Conservation (phyloP, 2,329 filamentous ascomycete species). For the Didymella segeticola region DNA sequence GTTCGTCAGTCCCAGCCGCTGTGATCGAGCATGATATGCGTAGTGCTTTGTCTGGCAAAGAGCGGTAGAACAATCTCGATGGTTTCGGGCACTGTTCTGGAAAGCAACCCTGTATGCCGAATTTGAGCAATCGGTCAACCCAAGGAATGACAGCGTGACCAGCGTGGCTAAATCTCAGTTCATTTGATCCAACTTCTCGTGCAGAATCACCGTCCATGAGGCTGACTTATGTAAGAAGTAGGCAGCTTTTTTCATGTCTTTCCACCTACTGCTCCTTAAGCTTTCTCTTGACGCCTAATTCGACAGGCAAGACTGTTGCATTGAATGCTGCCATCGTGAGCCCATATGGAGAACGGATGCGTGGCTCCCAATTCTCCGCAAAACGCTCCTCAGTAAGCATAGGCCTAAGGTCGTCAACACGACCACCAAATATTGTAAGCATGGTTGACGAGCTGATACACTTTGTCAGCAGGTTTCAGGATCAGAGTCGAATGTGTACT, state of each 20-base stretch:
- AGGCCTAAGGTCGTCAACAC: slow-evolving; percentile 46
- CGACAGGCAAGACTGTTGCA: slow-evolving; percentile 49
- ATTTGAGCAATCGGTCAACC: no score
- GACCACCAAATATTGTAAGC: slow-evolving; percentile 52
- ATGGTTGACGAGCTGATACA: slow-evolving; percentile 49
- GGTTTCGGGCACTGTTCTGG: no score
- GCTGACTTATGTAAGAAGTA: not conserved
- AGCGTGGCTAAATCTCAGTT: no score
- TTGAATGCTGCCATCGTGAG: slow-evolving; percentile 54
- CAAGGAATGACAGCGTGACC: no score
- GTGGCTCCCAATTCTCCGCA: slow-evolving; percentile 51
- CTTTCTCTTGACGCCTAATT: slow-evolving; percentile 39
- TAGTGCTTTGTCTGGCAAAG: no score
- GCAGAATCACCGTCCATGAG: not conserved
- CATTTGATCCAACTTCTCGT: not conserved
- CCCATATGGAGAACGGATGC: slow-evolving; percentile 47
- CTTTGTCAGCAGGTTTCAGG: not conserved
- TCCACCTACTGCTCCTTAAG: slow-evolving; percentile 2
- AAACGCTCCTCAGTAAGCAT: slow-evolving; percentile 53
- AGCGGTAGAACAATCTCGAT: no score
- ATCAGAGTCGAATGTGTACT: slow-evolving; percentile 2
- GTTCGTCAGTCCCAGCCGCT: no score
- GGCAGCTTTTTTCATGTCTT: no score
- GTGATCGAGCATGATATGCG: no score
- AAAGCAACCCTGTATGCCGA: no score